Conservation (phyloP, 2,329 filamentous ascomycete genomes). For the Leptoxyphium fumago region DNA sequence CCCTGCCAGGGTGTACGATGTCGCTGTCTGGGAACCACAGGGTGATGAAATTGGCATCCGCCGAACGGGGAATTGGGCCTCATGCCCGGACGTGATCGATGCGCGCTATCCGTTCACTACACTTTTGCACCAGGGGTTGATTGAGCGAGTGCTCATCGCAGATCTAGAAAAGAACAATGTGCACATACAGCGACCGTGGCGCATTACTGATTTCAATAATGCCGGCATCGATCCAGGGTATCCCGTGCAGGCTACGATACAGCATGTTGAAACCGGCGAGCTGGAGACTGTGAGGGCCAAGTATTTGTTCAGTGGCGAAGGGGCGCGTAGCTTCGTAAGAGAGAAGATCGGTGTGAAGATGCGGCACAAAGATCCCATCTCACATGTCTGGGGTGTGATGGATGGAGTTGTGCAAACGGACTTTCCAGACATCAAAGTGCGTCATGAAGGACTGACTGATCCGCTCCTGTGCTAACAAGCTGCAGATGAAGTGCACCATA, state of each 20-base stretch:
- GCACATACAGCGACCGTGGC: conserved; percentile 45
- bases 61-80: conserved; percentile 60
- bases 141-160: conserved; percentile 46
- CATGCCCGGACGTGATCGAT: conserved; percentile 69
- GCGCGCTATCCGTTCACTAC: conserved; percentile 50
- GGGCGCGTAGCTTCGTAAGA: conserved; percentile 45
- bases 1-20: conserved; percentile 69
- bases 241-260: conserved; percentile 64
- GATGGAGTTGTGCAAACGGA: conserved; percentile 49
- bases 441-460: not conserved
- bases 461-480: conserved; percentile 1
- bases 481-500: conserved; percentile 52
- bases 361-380: conserved; percentile 47
- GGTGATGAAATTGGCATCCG: conserved; percentile 39
- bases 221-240: conserved; percentile 50
- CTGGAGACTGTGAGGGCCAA: conserved; percentile 51
- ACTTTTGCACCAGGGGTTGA: conserved; percentile 46
- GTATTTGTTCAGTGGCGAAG: conserved; percentile 49
- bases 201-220: conserved; percentile 46
- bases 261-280: conserved; percentile 58
- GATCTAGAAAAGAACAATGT: conserved; percentile 46
- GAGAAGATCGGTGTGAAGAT: conserved; percentile 53
- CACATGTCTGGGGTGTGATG: conserved; percentile 53
- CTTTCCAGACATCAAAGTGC: conserved; percentile 47
- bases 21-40: conserved; percentile 50